These are phyloP conservation scores for Vigna radiata DNA, from an alignment of 306 rosid genomes.

Conservation along the genomic window DNA sequence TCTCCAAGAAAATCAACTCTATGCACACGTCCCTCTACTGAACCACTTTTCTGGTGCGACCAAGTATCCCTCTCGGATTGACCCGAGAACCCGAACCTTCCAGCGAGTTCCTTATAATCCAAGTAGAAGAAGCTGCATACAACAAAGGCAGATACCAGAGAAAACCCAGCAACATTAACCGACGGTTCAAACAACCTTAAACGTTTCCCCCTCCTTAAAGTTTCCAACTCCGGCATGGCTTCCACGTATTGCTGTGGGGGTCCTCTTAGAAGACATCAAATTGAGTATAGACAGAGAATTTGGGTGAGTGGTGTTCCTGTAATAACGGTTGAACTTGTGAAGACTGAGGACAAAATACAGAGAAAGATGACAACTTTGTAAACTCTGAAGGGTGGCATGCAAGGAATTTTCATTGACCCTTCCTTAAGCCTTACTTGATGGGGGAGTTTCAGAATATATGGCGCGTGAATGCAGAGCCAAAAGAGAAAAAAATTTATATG, in stretches of 20 bases:
- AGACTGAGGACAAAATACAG: neutral
- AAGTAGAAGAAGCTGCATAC: constrained; percentile 66
- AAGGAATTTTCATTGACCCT: constrained; percentile 44
- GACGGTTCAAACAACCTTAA: constrained; percentile 70
- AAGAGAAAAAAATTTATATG: constrained; percentile 32
- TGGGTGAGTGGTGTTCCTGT: constrained; percentile 29
- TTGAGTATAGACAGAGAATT: constrained; percentile 4
- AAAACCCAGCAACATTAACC: constrained; percentile 66
- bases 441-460: constrained; percentile 47
- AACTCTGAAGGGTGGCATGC: constrained; percentile 44
- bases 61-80: constrained; percentile 56
- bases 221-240: constrained; percentile 58
- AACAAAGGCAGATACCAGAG: constrained; percentile 51
- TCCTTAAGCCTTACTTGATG: constrained; percentile 49
- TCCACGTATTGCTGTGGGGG: constrained; percentile 53
- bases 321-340: neutral
- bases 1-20: constrained; percentile 65
- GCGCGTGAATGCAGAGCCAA: constrained; percentile 34
- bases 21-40: constrained; percentile 27
- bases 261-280: constrained; percentile 62
- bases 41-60: constrained; percentile 55
- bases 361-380: constrained; percentile 23
- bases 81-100: constrained; percentile 47
- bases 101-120: constrained; percentile 56
- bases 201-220: constrained; percentile 63